These are phyloP conservation scores for Trichoderma virens DNA, from an alignment of 495 filamentous ascomycete genomes.

Conservation along the genomic window DNA sequence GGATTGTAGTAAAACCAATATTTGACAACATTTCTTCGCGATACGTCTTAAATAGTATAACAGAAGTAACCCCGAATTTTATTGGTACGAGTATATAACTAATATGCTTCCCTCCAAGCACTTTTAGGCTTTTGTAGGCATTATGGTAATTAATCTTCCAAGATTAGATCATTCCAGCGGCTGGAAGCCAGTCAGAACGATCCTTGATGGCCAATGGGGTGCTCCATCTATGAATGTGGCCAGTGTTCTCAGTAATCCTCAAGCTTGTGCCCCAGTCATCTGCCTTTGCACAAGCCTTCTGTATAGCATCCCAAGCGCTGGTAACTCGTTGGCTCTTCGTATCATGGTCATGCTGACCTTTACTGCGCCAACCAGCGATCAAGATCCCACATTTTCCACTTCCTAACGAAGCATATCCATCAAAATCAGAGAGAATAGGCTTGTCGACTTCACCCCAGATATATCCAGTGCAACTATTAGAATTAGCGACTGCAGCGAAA, in stretches of 20 bases:
- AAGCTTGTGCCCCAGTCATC: neutral
- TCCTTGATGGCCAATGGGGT: neutral
- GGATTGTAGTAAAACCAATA: too few species aligned
- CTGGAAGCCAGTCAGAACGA: neutral
- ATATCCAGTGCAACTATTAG: neutral
- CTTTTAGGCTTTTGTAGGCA: too few species aligned
- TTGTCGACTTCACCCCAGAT: neutral
- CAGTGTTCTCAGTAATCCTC: neutral
- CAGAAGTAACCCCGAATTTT: too few species aligned
- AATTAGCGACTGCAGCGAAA: neutral
- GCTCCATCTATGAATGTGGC: neutral
- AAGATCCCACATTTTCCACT: neutral
- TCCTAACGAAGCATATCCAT: neutral
- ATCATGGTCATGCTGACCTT: neutral
- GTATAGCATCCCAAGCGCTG: neutral
- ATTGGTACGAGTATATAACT: too few species aligned
- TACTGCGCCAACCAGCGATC: neutral
- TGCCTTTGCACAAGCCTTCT: neutral
- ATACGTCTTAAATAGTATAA: too few species aligned
- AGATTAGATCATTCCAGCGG: neutral
- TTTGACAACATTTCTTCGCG: too few species aligned
- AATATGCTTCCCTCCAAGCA: too few species aligned
- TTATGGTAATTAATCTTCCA: neutral
- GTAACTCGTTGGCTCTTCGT: neutral
- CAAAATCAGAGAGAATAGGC: neutral